Evolutionary conservation across 768 basidiomycete genomes (phyloP).

Genomic region (Coprinopsis marcescibilis): DNA sequence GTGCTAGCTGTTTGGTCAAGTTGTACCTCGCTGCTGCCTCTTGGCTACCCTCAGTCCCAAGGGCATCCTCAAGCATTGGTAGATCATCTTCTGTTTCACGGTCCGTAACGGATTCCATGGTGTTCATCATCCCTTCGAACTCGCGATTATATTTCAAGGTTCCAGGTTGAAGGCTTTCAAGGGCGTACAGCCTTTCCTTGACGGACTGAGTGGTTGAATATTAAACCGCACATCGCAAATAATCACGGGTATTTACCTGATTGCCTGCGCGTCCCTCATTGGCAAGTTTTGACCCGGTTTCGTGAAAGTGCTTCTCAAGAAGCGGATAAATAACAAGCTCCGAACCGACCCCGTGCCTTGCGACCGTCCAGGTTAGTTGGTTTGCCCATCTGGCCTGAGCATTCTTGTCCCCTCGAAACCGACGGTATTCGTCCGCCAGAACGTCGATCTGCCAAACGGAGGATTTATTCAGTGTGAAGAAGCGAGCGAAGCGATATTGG

Average conservation of each 20-base stretch:
- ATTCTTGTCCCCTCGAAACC: slow-evolving; percentile 34
- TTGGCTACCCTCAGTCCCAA: neutral
- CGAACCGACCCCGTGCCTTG: slow-evolving; percentile 54
- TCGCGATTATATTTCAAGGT: slow-evolving; percentile 34
- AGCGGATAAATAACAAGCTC: slow-evolving; percentile 62
- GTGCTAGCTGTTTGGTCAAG: slow-evolving; percentile 54
- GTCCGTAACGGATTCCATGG: slow-evolving; percentile 46
- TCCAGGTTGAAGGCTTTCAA: slow-evolving; percentile 40
- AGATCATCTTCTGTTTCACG: slow-evolving; percentile 42
- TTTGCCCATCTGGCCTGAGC: slow-evolving; percentile 48
- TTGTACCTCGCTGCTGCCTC: slow-evolving; percentile 41
- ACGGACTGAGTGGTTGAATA: slow-evolving; percentile 17
- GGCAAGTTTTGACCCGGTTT: slow-evolving; percentile 42
- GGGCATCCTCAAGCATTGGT: neutral
- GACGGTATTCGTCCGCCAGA: slow-evolving; percentile 45
- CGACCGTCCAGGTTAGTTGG: slow-evolving; percentile 57
- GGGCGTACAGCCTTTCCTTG: slow-evolving; percentile 35
- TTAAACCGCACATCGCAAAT: neutral
- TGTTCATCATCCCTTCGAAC: slow-evolving; percentile 40
- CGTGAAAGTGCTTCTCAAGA: slow-evolving; percentile 52
- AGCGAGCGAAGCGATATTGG: neutral
- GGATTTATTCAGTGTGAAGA: neutral
- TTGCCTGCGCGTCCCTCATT: slow-evolving; percentile 54
- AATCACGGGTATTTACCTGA: slow-evolving; percentile 27
- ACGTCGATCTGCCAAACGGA: slow-evolving; percentile 42